phyloP scores from a whole-genome alignment of 148 eudicot genomes.

The Rhododendron griersonianum region DNA sequence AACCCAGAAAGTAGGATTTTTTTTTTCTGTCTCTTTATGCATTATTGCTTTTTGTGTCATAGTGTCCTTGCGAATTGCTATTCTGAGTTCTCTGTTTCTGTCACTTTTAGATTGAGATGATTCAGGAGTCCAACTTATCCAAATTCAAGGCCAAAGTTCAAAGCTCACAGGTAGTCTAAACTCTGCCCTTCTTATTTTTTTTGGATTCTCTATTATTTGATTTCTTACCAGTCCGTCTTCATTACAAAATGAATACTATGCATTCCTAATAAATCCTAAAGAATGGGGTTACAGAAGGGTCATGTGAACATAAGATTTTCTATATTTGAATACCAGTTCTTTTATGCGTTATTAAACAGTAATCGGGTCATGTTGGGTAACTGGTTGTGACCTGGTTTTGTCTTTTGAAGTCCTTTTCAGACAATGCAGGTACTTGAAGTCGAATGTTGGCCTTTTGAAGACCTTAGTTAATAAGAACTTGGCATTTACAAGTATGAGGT shows the following conservation, averaged over 20 bases:
- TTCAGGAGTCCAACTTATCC: conserved; percentile 67
- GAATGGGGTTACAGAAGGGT: neutral
- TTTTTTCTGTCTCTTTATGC: neutral
- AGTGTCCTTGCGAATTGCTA: neutral
- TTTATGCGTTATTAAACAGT: neutral
- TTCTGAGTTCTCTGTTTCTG: neutral
- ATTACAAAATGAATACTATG: neutral
- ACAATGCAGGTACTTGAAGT: neutral
- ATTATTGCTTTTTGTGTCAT: neutral
- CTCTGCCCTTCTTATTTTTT: neutral
- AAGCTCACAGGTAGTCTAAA: conserved; percentile 70
- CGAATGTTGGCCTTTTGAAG: neutral
- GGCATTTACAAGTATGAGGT: neutral
- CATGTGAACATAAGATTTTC: neutral
- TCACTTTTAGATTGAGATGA: conserved; percentile 61
- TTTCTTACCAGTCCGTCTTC: neutral
- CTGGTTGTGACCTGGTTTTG: neutral
- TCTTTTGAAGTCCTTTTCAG: neutral
- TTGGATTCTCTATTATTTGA: neutral
- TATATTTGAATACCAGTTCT: neutral
- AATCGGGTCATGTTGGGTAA: neutral
- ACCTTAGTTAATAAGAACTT: neutral
- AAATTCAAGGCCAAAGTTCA: conserved; percentile 75
- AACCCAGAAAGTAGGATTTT: conserved; percentile 53
- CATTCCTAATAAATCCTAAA: neutral